Evolutionary conservation across 202 grass and related monocot species (phyloP).

Genomic region (Zizania palustris): DNA sequence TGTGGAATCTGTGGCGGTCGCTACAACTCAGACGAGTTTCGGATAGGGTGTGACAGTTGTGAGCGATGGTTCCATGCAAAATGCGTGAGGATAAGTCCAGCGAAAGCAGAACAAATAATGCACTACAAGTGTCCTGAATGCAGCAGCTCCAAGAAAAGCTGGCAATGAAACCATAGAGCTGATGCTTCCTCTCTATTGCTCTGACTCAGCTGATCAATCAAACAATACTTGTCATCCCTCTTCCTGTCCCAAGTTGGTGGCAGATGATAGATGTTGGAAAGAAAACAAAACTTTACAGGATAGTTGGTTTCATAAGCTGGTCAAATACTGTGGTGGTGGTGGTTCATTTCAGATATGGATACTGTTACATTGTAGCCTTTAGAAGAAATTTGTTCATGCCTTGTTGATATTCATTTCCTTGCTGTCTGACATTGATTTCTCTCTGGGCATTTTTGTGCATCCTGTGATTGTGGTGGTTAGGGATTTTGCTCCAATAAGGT

Average conservation of each 20-base stretch:
- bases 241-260: constrained; percentile 17
- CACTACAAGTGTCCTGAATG: constrained; percentile 87
- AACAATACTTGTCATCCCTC: not conserved
- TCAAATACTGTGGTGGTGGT: not conserved
- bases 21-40: constrained; percentile 73
- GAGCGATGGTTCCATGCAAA: constrained; percentile 95
- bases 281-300: constrained; percentile 14
- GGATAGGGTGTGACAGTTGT: constrained; percentile 84
- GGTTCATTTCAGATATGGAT: constrained; percentile 18
- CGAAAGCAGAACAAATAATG: constrained; percentile 77
- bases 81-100: constrained; percentile 77
- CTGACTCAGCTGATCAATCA: constrained; percentile 49
- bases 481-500: too few relatives aligned
- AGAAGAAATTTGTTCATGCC: constrained; percentile 9
- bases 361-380: constrained; percentile 14
- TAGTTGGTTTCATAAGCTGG: constrained; percentile 31
- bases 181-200: not conserved
- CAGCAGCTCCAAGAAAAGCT: constrained; percentile 82
- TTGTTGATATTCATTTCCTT: not conserved
- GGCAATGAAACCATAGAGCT: constrained; percentile 47
- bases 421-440: not conserved
- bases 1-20: constrained; percentile 72
- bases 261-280: constrained; percentile 28
- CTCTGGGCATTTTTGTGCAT: not conserved
- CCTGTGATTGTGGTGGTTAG: not conserved